These are phyloP conservation scores for Rhinocladiella mackenziei DNA, from an alignment of 2,329 filamentous ascomycete species.

Conservation along the genomic window DNA sequence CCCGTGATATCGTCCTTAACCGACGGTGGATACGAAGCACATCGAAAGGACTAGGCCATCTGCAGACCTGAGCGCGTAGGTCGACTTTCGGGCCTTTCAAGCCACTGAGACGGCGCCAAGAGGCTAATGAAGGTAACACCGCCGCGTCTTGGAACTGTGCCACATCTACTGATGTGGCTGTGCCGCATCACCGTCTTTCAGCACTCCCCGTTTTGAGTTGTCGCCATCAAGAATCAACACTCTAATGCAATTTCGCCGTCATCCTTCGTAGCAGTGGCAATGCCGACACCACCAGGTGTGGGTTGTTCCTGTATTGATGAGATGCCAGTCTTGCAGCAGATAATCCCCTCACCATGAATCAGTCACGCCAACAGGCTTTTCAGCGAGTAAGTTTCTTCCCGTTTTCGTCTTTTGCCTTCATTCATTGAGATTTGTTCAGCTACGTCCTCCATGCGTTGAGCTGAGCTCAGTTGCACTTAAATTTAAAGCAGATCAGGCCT, in stretches of 20 bases:
- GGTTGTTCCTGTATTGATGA: background rate
- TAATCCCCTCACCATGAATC: constrained; percentile 33
- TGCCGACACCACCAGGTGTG: background rate
- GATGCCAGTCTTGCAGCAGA: background rate
- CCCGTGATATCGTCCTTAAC: background rate
- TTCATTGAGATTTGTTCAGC: constrained; percentile 33
- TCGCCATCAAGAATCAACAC: too few species aligned
- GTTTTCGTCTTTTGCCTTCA: background rate
- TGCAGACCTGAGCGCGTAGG: too few species aligned
- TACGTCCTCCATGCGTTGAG: constrained; percentile 57
- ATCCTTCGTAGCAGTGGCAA: too few species aligned
- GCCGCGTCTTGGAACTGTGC: background rate
- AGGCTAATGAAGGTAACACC: too few species aligned
- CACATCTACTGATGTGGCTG: background rate
- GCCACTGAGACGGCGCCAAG: too few species aligned
- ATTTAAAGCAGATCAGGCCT: constrained; percentile 46
- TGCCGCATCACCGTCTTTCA: too few species aligned
- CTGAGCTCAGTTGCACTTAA: constrained; percentile 53
- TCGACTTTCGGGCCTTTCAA: too few species aligned
- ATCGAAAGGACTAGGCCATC: too few species aligned
- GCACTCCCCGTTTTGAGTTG: too few species aligned
- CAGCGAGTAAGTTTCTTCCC: constrained; percentile 34
- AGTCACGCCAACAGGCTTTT: constrained; percentile 40
- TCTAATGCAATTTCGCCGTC: too few species aligned
- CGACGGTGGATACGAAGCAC: too few species aligned